A percentile compares a stretch with the other conserved stretches of the same genome.
phyloP scores from a whole-genome alignment of 495 filamentous ascomycete species.

The Lasiosphaeria miniovina region DNA sequence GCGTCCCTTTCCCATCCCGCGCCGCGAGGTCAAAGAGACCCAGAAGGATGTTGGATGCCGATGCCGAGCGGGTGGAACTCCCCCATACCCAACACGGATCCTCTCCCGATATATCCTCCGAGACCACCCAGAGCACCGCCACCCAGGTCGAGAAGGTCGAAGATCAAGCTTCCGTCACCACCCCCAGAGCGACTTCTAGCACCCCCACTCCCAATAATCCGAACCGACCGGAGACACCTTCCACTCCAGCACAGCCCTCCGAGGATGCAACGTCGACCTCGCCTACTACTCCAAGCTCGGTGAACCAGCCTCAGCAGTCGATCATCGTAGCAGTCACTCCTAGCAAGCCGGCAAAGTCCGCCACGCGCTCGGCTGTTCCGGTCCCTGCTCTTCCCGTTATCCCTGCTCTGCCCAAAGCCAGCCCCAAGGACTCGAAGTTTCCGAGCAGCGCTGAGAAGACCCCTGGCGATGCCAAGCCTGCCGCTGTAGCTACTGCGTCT shows the following conservation, averaged over 20 bases:
- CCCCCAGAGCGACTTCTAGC: slow-evolving; percentile 20
- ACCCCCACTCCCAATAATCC: slow-evolving; percentile 32
- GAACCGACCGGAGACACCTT: slow-evolving; percentile 60
- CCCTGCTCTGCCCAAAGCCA: slow-evolving; percentile 60
- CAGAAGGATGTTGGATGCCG: slow-evolving; percentile 31
- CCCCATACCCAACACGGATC: slow-evolving; percentile 28
- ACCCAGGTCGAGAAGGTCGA: slow-evolving; percentile 4
- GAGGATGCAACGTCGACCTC: slow-evolving; percentile 63
- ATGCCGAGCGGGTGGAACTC: slow-evolving; percentile 32
- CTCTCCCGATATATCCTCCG: slow-evolving; percentile 5
- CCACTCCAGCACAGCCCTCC: slow-evolving; percentile 63
- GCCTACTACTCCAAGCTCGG: slow-evolving; percentile 68
- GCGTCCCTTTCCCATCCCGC: slow-evolving; percentile 60
- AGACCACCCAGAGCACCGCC: not conserved
- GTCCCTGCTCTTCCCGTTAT: slow-evolving; percentile 67
- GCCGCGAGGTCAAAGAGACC: slow-evolving; percentile 34
- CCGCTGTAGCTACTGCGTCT: slow-evolving; percentile 21
- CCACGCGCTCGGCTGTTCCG: slow-evolving; percentile 51
- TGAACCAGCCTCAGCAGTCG: slow-evolving; percentile 42
- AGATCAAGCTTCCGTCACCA: slow-evolving; percentile 29
- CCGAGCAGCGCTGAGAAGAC: slow-evolving; percentile 32
- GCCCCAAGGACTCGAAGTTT: slow-evolving; percentile 38
- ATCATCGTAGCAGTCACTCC: slow-evolving; percentile 22
- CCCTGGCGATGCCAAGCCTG: slow-evolving; percentile 16
- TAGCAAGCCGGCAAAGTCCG: slow-evolving; percentile 42